Evolutionary conservation across 129 eudicot genomes (phyloP).

Genomic region (Logfia minima): DNA sequence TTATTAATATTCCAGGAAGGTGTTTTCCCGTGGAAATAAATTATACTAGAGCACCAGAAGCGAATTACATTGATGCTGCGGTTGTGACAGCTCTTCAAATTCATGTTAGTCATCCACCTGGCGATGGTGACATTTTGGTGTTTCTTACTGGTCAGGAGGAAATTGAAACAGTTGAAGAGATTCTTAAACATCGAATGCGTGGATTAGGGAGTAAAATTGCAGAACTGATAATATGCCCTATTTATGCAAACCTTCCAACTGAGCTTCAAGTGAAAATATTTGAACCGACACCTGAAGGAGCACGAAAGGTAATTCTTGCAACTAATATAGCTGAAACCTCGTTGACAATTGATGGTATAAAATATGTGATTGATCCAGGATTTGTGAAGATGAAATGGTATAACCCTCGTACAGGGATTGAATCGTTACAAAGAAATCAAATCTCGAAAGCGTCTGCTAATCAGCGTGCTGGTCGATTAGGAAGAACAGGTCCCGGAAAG

Average conservation of each 20-base stretch:
- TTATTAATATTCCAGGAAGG: constrained; percentile 84
- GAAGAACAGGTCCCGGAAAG: constrained; percentile 87
- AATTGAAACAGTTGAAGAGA: constrained; percentile 88
- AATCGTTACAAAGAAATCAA: constrained; percentile 60
- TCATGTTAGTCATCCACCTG: constrained; percentile 76
- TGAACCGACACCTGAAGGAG: constrained; percentile 89
- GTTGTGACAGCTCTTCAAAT: constrained; percentile 85
- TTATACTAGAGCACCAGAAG: constrained; percentile 82
- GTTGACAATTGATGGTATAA: constrained; percentile 82
- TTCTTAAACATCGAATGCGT: constrained; percentile 74
- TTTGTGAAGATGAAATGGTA: constrained; percentile 79
- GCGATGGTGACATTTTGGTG: constrained; percentile 82
- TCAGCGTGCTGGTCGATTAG: constrained; percentile 91
- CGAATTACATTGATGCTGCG: constrained; percentile 91
- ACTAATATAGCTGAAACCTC: constrained; percentile 99
- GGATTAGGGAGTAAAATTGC: constrained; percentile 90
- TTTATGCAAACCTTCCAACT: constrained; percentile 89
- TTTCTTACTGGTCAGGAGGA: constrained; percentile 95
- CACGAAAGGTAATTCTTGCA: constrained; percentile 89
- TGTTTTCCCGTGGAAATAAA: constrained; percentile 87
- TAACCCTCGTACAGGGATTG: constrained; percentile 91
- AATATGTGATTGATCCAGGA: constrained; percentile 88
- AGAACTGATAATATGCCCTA: constrained; percentile 86
- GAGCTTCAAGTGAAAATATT: constrained; percentile 87
- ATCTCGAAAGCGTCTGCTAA: constrained; percentile 89